Evolutionary conservation across 805 yeast species (phyloP).

Genomic region (Torulaspora gathmanii): DNA sequence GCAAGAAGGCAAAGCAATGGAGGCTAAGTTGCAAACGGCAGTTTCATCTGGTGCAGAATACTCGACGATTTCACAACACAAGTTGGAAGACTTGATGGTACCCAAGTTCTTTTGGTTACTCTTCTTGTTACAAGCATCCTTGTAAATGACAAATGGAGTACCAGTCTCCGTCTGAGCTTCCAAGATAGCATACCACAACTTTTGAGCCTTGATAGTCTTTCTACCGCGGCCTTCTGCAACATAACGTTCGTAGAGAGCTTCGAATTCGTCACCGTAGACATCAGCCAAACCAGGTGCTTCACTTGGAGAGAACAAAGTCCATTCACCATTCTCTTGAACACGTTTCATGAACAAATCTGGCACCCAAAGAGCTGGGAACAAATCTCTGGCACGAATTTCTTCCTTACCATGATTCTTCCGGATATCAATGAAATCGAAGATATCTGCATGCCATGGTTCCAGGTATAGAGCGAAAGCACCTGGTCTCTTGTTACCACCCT

Average conservation of each 20-base stretch:
- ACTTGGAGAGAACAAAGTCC: constrained; percentile 89
- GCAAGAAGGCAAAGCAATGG: constrained; percentile 81
- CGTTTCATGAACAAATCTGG: constrained; percentile 92
- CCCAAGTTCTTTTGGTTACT: constrained; percentile 92
- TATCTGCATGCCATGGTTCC: constrained; percentile 97
- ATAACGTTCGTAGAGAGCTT: constrained; percentile 61
- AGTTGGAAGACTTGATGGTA: constrained; percentile 83
- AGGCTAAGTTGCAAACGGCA: constrained; percentile 93
- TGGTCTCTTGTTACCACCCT: constrained; percentile 97
- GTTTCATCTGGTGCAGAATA: constrained; percentile 88
- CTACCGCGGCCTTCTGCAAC: constrained; percentile 65
- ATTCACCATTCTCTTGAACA: constrained; percentile 69
- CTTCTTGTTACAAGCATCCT: constrained; percentile 84
- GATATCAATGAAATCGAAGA: constrained; percentile 78
- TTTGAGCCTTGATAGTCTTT: constrained; percentile 74
- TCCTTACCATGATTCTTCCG: constrained; percentile 94
- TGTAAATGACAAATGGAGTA: constrained; percentile 89
- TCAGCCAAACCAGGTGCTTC: constrained; percentile 84
- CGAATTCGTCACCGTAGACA: constrained; percentile 80
- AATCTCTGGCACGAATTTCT: constrained; percentile 87
- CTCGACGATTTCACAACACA: constrained; percentile 92
- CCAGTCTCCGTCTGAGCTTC: constrained; percentile 97
- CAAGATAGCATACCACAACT: constrained; percentile 82
- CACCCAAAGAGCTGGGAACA: constrained; percentile 91
- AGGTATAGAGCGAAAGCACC: constrained; percentile 93